phyloP scores from a whole-genome alignment of 2,329 filamentous ascomycete species.

The Metarhizium anisopliae region DNA sequence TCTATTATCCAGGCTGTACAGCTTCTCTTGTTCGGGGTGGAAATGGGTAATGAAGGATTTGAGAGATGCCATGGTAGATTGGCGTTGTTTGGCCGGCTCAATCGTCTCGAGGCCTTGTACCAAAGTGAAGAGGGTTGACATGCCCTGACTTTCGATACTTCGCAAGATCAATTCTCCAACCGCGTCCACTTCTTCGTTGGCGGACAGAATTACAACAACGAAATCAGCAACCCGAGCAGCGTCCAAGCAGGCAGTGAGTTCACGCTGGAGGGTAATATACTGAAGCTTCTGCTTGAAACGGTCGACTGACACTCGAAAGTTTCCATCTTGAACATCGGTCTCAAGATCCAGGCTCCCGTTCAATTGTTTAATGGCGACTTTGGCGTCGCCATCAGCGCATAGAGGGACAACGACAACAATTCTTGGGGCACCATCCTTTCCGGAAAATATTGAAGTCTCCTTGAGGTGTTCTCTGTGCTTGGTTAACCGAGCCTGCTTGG shows the following conservation, averaged over 20 bases:
- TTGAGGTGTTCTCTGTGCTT: conserved; percentile 79
- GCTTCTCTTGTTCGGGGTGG: conserved; percentile 83
- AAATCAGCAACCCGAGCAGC: conserved; percentile 86
- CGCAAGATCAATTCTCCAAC: conserved; percentile 78
- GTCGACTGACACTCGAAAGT: conserved; percentile 63
- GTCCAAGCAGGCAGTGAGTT: conserved; percentile 72
- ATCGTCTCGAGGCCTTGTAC: conserved; percentile 73
- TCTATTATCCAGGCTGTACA: conserved; percentile 78
- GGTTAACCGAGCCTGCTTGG: conserved; percentile 75
- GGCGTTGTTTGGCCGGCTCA: conserved; percentile 69
- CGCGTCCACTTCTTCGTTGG: conserved; percentile 73
- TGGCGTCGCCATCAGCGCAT: conserved; percentile 61
- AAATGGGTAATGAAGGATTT: conserved; percentile 93
- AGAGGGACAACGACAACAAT: conserved; percentile 84
- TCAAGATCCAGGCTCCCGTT: conserved; percentile 76
- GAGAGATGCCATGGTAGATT: conserved; percentile 69
- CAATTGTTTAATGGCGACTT: conserved; percentile 58
- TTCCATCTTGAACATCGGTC: conserved; percentile 49
- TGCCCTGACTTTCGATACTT: conserved; percentile 84
- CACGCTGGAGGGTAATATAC: conserved; percentile 66
- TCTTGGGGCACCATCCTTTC: conserved; percentile 75
- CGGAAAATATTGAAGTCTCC: conserved; percentile 73
- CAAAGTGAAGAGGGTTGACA: conserved; percentile 83
- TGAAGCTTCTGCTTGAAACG: conserved; percentile 93
- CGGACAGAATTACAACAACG: conserved; percentile 76